phyloP scores from a whole-genome alignment of 2,329 filamentous ascomycete species.

The Sporothrix phasma region DNA sequence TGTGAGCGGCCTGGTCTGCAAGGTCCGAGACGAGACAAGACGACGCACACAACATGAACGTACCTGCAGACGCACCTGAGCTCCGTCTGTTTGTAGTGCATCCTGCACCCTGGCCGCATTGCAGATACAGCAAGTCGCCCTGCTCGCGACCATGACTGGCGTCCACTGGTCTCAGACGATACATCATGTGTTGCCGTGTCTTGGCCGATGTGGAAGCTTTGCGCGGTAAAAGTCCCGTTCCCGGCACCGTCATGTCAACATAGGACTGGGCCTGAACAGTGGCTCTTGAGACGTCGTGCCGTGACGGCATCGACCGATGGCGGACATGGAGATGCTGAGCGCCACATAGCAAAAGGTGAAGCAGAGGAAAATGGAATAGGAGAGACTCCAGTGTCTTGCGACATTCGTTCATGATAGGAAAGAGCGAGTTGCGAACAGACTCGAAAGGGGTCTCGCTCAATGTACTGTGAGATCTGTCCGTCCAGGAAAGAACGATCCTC shows the following conservation, averaged over 20 bases:
- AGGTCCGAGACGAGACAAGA: not conserved
- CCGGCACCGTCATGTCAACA: not conserved
- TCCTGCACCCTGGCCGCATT: constrained; percentile 1
- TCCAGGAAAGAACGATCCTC: constrained; percentile 4
- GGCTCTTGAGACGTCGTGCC: no score
- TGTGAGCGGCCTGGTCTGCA: not conserved
- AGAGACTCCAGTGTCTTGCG: no score
- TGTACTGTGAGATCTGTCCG: not conserved
- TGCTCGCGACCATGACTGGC: not conserved
- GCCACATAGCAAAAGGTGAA: no score
- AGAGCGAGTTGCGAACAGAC: not conserved
- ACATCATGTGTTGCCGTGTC: not conserved
- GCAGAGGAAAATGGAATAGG: no score
- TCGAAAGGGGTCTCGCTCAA: not conserved
- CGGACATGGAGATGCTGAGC: no score
- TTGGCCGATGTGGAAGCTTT: not conserved
- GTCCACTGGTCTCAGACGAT: not conserved
- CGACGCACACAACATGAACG: not conserved
- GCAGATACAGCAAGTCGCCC: constrained; percentile 6
- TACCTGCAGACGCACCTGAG: not conserved
- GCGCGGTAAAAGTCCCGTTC: not conserved
- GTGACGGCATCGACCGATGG: no score
- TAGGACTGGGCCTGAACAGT: not conserved
- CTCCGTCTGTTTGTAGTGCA: not conserved
- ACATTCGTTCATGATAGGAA: no score